Base-by-base conservation (phyloP, 441 rosid species). In the Bocquillonia castaneifolia region DNA sequence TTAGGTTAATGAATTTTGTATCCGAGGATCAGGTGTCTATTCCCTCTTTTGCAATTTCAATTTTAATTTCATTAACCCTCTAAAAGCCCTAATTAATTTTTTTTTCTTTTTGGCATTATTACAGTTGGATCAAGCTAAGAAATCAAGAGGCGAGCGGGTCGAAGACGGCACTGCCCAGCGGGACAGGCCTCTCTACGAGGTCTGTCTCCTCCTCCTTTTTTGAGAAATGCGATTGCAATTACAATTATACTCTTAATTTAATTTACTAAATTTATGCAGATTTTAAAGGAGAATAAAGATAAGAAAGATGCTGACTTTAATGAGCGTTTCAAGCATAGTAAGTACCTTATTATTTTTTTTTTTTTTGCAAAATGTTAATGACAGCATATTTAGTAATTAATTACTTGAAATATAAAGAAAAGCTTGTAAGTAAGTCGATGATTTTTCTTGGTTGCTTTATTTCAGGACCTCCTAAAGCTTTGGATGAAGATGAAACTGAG, bases 131-230 rank as follows among this genome's bases (percentile, higher is more conserved):
- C 82, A 89, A 84, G 75, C 93, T 47, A 91, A 91, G 89, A 88
- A 78, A 76, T 25, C 86, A 17, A 88, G 99, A 75, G 97, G 97
- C n/a, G 96, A 84, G 69, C 85, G 90, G 56, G 86, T 92, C 53
- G 99, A 91, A 58, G 99, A 92, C 74, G 99, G 99, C 68, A 91
- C 97, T 61, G 91, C 93, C 23, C 97, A 87, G 79, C 84, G 99
- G 73, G 99, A 92, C 69, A 83, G 96, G 52, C 88, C 99, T 40
- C 88, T 94, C 26, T 88, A 59, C 68, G 96, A 94, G 93, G 97
- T 91, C 62, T 25, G 45, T 39, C 40, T 18, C 48, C 54, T 34
- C 42, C n/a, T n/a, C n/a, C n/a, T n/a, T n/a, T n/a, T n/a, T n/a
- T n/a, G n/a, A n/a, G n/a, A n/a, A n/a, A n/a, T n/a, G n/a, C n/a